phyloP scores from a whole-genome alignment of 129 eudicot genomes.

The Artemisia tridentata region DNA sequence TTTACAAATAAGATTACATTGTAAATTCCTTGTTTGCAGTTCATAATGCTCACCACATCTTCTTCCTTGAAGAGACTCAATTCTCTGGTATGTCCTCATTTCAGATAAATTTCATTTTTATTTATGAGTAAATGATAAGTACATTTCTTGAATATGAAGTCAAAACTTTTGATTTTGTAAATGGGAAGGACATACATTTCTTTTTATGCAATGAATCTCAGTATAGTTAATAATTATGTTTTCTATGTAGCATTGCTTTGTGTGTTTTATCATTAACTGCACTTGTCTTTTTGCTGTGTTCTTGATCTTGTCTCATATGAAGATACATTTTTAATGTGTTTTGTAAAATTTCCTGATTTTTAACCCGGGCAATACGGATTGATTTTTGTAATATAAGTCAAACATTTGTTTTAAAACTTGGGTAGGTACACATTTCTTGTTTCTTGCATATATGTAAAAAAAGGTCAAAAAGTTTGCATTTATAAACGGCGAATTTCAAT shows the following conservation, averaged over 20 bases:
- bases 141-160: conserved; percentile 19
- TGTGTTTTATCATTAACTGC: conserved; percentile 10
- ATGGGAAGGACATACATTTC: neutral
- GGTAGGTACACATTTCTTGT: neutral
- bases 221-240: neutral
- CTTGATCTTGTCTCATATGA: neutral
- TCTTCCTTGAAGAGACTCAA: conserved; percentile 36
- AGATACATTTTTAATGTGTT: neutral
- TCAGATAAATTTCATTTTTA: neutral
- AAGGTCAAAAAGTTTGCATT: neutral
- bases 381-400: no score
- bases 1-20: neutral
- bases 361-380: no score
- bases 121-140: neutral
- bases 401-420: neutral
- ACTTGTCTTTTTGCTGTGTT: conserved; percentile 5
- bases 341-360: no score
- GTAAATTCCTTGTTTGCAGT: conserved; percentile 19
- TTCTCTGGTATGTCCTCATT: conserved; percentile 34
- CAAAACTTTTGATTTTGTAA: neutral
- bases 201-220: neutral
- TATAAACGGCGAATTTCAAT: neutral
- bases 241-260: neutral
- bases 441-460: neutral
- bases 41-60: conserved; percentile 36